Conservation (phyloP, 2,329 filamentous ascomycete genomes). For the Drechmeria coniospora region DNA sequence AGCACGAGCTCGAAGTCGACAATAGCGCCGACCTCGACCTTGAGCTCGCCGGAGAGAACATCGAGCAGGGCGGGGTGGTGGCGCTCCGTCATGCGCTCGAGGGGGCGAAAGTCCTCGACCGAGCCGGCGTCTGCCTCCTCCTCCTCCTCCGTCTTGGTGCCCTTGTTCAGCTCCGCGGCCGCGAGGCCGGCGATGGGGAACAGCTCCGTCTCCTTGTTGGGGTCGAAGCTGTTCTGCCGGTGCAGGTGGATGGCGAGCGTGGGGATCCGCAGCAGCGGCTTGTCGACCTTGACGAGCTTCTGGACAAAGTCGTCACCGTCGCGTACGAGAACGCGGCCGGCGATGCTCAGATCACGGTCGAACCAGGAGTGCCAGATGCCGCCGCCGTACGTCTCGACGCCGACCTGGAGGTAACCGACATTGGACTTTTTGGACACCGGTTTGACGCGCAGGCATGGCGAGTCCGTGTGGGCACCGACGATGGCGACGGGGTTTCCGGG, state of each 20-base stretch:
- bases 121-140: slow-evolving; percentile 18
- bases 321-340: slow-evolving; percentile 72
- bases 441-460: slow-evolving; percentile 81
- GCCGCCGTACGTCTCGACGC: slow-evolving; percentile 91
- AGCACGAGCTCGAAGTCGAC: slow-evolving; percentile 94
- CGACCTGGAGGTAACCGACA: slow-evolving; percentile 83
- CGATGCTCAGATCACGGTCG: slow-evolving; percentile 82
- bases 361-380: slow-evolving; percentile 99
- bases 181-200: slow-evolving; percentile 86
- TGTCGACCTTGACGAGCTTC: slow-evolving; percentile 79
- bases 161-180: slow-evolving; percentile 74
- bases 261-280: slow-evolving; percentile 80
- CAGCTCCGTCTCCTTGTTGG: slow-evolving; percentile 94
- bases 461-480: slow-evolving; percentile 93
- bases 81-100: slow-evolving; percentile 63
- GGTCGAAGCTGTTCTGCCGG: slow-evolving; percentile 69
- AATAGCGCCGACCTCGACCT: slow-evolving; percentile 53
- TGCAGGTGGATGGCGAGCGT: slow-evolving; percentile 91
- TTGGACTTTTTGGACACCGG: slow-evolving; percentile 80
- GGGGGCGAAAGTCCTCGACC: slow-evolving; percentile 51
- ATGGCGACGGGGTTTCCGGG: slow-evolving; percentile 84
- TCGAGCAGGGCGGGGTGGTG: slow-evolving; percentile 83
- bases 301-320: slow-evolving; percentile 59
- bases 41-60: slow-evolving; percentile 67
- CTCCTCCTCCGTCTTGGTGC: slow-evolving; percentile 33